Conservation (phyloP, 2,329 filamentous ascomycete genomes). For the Microdochium bolleyi region DNA sequence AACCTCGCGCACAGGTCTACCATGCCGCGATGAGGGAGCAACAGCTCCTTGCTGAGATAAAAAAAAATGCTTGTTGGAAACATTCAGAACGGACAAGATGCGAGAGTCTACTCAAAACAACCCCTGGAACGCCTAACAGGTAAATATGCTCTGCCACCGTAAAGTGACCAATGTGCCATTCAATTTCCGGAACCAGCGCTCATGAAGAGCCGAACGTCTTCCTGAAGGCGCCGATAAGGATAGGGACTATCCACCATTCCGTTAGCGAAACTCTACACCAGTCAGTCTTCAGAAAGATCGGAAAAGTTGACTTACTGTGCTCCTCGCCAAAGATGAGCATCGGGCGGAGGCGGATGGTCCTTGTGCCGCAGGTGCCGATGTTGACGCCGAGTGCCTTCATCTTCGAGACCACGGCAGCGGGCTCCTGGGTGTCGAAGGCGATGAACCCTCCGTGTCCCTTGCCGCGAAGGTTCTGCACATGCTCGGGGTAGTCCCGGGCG, state of each 20-base stretch:
- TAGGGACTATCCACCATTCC: background rate
- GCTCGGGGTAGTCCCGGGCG: constrained; percentile 55
- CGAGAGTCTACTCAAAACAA: too few species aligned
- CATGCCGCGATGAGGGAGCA: too few species aligned
- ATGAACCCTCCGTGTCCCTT: constrained; percentile 74
- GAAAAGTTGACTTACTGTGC: constrained; percentile 38
- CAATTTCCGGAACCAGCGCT: too few species aligned
- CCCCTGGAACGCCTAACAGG: too few species aligned
- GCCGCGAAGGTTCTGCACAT: constrained; percentile 67
- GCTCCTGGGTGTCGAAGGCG: constrained; percentile 65
- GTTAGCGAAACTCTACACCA: background rate
- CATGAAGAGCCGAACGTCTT: background rate
- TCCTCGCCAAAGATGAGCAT: constrained; percentile 76
- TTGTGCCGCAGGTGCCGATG: constrained; percentile 66
- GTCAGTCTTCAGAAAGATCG: background rate
- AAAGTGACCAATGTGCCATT: too few species aligned
- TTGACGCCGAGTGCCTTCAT: constrained; percentile 69
- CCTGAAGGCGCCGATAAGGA: constrained; percentile 15
- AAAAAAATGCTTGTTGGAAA: too few species aligned
- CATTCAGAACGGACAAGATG: too few species aligned
- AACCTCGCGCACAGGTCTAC: too few species aligned
- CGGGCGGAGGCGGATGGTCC: constrained; percentile 63
- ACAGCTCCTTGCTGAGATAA: too few species aligned
- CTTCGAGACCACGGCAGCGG: constrained; percentile 61
- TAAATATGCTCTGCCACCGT: too few species aligned